phyloP scores from a whole-genome alignment of 805 yeast genomes.

The Yamadazyma laniorum region DNA sequence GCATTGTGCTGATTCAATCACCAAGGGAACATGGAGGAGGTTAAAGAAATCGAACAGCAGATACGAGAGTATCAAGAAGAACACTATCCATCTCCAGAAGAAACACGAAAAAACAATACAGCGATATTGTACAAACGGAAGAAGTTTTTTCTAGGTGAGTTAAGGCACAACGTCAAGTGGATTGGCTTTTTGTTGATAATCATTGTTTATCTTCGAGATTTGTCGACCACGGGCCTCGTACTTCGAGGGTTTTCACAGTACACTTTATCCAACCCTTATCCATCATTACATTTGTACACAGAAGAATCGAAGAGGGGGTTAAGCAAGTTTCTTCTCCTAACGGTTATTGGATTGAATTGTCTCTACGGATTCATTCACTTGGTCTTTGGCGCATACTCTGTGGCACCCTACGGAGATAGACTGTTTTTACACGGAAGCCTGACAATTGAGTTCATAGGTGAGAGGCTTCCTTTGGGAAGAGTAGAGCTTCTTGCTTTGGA shows the following conservation, averaged over 20 bases:
- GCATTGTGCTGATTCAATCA: too few species aligned
- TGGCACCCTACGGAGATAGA: constrained; percentile 11
- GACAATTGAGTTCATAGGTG: constrained; percentile 40
- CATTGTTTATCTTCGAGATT: constrained; percentile 41
- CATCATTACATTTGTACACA: constrained; percentile 15
- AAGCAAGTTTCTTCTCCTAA: constrained; percentile 25
- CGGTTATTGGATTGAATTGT: constrained; percentile 22
- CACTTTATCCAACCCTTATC: constrained; percentile 29
- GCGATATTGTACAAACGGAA: constrained; percentile 42
- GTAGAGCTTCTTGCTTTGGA: constrained; percentile 29
- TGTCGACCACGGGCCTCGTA: constrained; percentile 31
- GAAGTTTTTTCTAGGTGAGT: constrained; percentile 35
- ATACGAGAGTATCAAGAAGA: constrained; percentile 27
- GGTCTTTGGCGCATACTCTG: constrained; percentile 23
- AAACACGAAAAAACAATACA: constrained; percentile 41
- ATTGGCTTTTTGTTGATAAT: constrained; percentile 37
- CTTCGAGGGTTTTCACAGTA: constrained; percentile 28
- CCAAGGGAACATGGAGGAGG: constrained; percentile 1
- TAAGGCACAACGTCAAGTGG: constrained; percentile 32
- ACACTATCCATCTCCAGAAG: constrained; percentile 35
- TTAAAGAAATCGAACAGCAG: constrained; percentile 17
- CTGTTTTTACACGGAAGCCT: constrained; percentile 33
- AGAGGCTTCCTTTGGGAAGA: constrained; percentile 26
- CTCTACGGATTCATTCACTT: constrained; percentile 27
- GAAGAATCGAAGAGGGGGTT: constrained; percentile 29